Evolutionary conservation across 306 rosid species (phyloP), one percentile per base, ranked within the genome.

Genomic region (Cicer cuneatum): DNA sequence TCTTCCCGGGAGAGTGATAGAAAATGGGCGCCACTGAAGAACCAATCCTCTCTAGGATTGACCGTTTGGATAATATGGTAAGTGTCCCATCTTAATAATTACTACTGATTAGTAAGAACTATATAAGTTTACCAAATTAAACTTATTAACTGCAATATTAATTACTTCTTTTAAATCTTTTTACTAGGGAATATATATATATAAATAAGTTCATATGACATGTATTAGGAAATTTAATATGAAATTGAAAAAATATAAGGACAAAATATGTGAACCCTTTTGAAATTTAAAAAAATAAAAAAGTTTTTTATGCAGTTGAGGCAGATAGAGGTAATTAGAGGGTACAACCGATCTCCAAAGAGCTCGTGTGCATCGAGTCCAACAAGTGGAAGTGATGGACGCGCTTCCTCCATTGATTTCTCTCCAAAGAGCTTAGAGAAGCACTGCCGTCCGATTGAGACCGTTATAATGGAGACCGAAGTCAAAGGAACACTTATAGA

Each of bases 381-480:
- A 67, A 73, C 85, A 63, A 60, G 81, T 63, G 88, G 54, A 7
- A 78, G 83, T 5, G 81, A 84, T 35, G 83, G 85, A 64, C 81
- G 48, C 37, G 10, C 43, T 0, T 84, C 85, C 3, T 78, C 85
- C 60, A 4, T 59, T 15, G 83, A 84, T 87, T 74, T 86, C 43
- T 91, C 92, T 4, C 95, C 97, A 0, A 84, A 54, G 80, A 87
- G 95, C 81, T 69, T 94, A 29, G 92, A 88, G 91, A 94, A 86
- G 90, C 93, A 85, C 68, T 86, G 97, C 88, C 95, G 96, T 86
- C 97, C 97, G 70, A 87, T 94, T 0, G 69, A 81, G 70, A 76
- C 62, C 18, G 96, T 88, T 39, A 74, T 90, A 47, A 76, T 81
- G 84, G 92, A 88, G 81, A 81, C 86, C 0, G 87, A 86, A 69